Evolutionary conservation across 805 yeast genomes (phyloP).

Genomic region (Hanseniaspora valbyensis): DNA sequence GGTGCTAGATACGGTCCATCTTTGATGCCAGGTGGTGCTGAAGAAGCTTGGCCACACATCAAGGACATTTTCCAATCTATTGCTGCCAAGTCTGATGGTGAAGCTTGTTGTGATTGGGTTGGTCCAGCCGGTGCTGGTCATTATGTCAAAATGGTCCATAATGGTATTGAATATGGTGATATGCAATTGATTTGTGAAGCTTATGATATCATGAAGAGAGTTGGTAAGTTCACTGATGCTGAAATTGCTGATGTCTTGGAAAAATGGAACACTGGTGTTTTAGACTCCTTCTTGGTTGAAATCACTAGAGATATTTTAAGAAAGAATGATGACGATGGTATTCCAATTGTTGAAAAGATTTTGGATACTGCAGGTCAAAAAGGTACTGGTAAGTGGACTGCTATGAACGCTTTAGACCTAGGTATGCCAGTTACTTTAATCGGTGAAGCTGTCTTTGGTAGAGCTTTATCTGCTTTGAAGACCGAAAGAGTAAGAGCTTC

Average conservation of each 20-base stretch:
- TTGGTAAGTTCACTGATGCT: constrained; percentile 77
- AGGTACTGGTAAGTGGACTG: constrained; percentile 99
- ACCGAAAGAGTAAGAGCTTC: constrained; percentile 84
- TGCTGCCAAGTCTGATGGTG: constrained; percentile 93
- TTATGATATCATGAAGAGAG: constrained; percentile 88
- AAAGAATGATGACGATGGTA: constrained; percentile 80
- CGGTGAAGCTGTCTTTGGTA: constrained; percentile 96
- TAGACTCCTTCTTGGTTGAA: constrained; percentile 93
- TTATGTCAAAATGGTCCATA: constrained; percentile 98
- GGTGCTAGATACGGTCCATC: constrained; percentile 99
- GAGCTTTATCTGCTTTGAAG: constrained; percentile 90
- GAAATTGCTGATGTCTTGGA: constrained; percentile 89
- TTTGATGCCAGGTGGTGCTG: constrained; percentile 98
- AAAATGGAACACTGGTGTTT: constrained; percentile 93
- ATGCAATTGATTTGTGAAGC: constrained; percentile 99
- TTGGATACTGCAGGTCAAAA: constrained; percentile 96
- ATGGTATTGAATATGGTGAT: constrained; percentile 99
- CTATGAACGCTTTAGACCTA: constrained; percentile 91
- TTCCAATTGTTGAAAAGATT: constrained; percentile 91
- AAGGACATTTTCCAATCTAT: constrained; percentile 93
- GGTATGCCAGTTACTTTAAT: constrained; percentile 98
- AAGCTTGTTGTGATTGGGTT: constrained; percentile 99
- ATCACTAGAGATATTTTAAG: constrained; percentile 91
- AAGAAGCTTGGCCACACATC: constrained; percentile 97
- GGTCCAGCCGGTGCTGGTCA: constrained; percentile 99